Evolutionary conservation across 352 stramenopile genomes (phyloP).

Genomic region (Labyrinthula sp.): DNA sequence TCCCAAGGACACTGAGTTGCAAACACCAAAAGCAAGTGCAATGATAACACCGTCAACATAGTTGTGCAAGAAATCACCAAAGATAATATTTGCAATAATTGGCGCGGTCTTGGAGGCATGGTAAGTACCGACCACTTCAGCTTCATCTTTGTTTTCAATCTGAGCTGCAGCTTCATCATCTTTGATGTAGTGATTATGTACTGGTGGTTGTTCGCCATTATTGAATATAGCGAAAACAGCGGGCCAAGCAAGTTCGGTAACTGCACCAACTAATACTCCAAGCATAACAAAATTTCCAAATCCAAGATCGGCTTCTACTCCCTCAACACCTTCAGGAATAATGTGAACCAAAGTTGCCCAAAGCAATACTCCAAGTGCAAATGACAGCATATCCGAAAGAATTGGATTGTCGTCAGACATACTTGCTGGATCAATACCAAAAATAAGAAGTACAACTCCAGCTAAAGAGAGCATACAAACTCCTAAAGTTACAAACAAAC

Average conservation of each 20-base stretch:
- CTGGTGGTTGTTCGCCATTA: background rate
- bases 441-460: conserved; percentile 7
- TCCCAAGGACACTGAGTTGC: conserved; percentile 1
- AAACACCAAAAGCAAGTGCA: conserved; percentile 7
- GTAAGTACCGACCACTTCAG: background rate
- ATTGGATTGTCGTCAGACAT: background rate
- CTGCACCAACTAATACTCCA: conserved; percentile 4
- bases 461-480: background rate
- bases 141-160: background rate
- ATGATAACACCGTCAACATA: conserved; percentile 16
- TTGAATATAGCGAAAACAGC: conserved; percentile 4
- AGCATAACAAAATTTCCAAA: conserved; percentile 14
- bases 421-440: background rate
- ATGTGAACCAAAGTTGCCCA: conserved; percentile 19
- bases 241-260: conserved; percentile 8
- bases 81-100: conserved; percentile 16
- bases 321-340: conserved; percentile 8
- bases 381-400: conserved; percentile 6
- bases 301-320: conserved; percentile 7
- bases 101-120: background rate
- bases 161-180: background rate
- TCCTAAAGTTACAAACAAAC: background rate
- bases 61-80: conserved; percentile 24
- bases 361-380: conserved; percentile 22
- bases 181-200: conserved; percentile 1